A percentile compares a stretch with the other conserved stretches of the same genome.
phyloP scores from a whole-genome alignment of 495 filamentous ascomycete species.

The Xylaria cubensis region DNA sequence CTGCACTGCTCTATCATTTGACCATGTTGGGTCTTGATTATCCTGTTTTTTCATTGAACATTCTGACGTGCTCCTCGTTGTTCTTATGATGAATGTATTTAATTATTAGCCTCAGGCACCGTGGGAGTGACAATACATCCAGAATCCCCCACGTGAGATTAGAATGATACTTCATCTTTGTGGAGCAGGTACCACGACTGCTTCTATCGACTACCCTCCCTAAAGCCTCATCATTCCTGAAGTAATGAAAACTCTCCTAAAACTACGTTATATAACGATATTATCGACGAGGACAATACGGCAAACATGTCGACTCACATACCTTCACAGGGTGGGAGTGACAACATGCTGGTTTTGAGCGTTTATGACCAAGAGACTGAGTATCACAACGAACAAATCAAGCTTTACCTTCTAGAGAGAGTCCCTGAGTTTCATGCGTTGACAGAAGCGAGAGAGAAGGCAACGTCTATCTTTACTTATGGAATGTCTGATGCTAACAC shows the following conservation, averaged over 20 bases:
- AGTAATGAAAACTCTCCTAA: not conserved
- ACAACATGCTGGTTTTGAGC: not conserved
- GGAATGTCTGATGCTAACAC: not conserved
- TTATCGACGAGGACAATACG: not conserved
- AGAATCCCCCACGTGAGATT: not conserved
- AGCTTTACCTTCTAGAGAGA: conserved; percentile 9
- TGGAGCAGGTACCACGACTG: not conserved
- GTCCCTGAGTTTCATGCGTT: not conserved
- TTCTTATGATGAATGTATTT: not conserved
- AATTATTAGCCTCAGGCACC: not conserved
- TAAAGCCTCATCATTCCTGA: not conserved
- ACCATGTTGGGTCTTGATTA: not conserved
- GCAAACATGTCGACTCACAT: not conserved
- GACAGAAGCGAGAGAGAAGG: conserved; percentile 13
- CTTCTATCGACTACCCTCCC: not conserved
- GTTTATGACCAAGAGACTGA: not conserved
- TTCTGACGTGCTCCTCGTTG: not conserved
- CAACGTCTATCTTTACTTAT: not conserved
- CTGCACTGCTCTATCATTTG: too few species aligned
- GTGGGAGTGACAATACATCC: not conserved
- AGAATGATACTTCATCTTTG: not conserved
- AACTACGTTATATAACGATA: not conserved
- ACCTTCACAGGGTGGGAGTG: not conserved
- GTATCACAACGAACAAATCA: not conserved
- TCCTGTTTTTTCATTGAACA: not conserved